These are phyloP conservation scores for Vararia minispora DNA, from an alignment of 768 basidiomycete species.

Conservation along the genomic window DNA sequence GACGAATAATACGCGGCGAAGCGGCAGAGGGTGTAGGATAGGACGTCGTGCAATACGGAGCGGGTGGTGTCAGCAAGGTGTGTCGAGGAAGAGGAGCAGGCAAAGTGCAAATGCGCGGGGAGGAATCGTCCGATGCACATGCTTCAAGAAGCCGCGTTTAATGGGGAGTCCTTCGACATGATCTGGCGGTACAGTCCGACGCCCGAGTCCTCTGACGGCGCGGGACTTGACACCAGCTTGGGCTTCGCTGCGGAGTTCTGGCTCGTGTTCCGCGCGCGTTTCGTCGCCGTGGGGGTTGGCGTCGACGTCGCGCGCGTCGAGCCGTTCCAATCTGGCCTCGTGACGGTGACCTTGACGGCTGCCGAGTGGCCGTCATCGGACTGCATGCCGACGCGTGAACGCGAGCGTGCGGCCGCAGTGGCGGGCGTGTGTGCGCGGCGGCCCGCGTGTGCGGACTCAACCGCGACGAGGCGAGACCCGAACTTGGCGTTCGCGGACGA, in stretches of 20 bases:
- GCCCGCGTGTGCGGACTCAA: constrained; percentile 32
- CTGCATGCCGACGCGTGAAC: constrained; percentile 32
- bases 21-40: background rate
- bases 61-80: too few relatives aligned
- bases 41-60: too few relatives aligned
- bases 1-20: constrained; percentile 3
- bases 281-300: constrained; percentile 28
- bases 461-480: constrained; percentile 68
- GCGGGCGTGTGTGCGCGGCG: constrained; percentile 45
- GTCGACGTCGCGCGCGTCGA: constrained; percentile 34
- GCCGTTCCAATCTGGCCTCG: constrained; percentile 60
- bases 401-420: too few relatives aligned
- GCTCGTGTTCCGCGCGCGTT: constrained; percentile 61
- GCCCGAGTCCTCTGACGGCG: constrained; percentile 72
- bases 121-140: constrained; percentile 15
- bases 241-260: constrained; percentile 51
- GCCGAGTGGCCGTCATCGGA: constrained; percentile 57
- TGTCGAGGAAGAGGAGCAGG: constrained; percentile 10
- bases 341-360: constrained; percentile 54
- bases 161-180: constrained; percentile 62
- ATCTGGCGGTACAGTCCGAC: constrained; percentile 79
- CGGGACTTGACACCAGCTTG: constrained; percentile 53
- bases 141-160: constrained; percentile 28
- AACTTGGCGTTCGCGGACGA: constrained; percentile 92
- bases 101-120: background rate